Evolutionary conservation across 352 stramenopile genomes (phyloP).

Genomic region (Globisporangium takayamanum): DNA sequence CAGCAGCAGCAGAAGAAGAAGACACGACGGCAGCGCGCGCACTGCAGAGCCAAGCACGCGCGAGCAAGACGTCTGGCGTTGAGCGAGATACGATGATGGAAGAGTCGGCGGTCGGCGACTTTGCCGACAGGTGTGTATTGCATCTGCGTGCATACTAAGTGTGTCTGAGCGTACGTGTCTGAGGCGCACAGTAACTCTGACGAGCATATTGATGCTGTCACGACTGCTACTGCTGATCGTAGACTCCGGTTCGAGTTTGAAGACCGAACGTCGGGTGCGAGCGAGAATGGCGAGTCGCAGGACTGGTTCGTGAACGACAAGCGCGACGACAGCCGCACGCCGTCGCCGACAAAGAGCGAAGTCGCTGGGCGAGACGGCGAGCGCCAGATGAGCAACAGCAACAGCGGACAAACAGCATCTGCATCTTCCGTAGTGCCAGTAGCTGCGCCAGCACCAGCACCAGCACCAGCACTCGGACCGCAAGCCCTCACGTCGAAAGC

Average conservation of each 20-base stretch:
- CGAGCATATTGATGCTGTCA: not conserved
- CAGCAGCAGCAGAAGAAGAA: too few species aligned
- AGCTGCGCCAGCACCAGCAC: not conserved
- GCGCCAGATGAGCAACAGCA: not conserved
- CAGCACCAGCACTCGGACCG: not conserved
- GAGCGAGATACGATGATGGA: constrained; percentile 32
- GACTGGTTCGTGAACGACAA: constrained; percentile 83
- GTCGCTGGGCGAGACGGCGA: constrained; percentile 5
- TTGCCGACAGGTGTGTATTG: constrained; percentile 38
- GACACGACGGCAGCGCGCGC: not conserved
- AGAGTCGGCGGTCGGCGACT: constrained; percentile 46
- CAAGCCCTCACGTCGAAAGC: constrained; percentile 3
- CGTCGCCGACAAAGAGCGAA: constrained; percentile 24
- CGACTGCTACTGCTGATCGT: constrained; percentile 1
- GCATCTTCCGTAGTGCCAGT: not conserved
- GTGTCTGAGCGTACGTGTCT: not conserved
- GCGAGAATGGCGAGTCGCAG: constrained; percentile 52
- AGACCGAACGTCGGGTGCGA: constrained; percentile 40
- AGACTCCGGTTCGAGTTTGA: constrained; percentile 66
- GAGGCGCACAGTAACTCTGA: too few species aligned
- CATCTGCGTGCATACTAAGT: not conserved
- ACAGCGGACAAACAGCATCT: not conserved
- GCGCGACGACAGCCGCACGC: constrained; percentile 19
- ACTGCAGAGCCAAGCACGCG: not conserved
- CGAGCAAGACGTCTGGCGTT: not conserved